Base-by-base conservation (phyloP, 1,284 basidiomycete species). In the Lentinula novae-zelandiae region DNA sequence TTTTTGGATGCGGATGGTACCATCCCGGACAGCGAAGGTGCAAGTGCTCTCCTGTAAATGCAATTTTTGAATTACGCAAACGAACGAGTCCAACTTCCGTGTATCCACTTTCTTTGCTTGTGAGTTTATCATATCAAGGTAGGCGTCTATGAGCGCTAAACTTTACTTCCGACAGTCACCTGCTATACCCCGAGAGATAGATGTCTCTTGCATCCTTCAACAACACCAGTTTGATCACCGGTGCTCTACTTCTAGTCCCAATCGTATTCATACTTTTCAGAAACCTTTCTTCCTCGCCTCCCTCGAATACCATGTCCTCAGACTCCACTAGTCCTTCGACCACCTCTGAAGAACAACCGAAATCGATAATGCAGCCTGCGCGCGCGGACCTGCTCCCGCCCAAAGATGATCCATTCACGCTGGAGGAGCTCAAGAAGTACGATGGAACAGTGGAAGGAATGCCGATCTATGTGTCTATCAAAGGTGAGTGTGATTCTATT, bases 401-500 rank as follows among this genome's bases (percentile, higher is more conserved):
- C 31, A 92, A 89, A 70, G 81, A 91, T 67, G 87, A 92, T 70
- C 87, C 89, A 0, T 89, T 85, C 75, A 92, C 89, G 0, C 76
- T 81, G 20, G 84, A 84, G 62, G 76, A 90, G 68, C 79, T 96
- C 63, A 85, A 79, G 60, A 68, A 80, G 68, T 95, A 78, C 70
- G 84, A 95, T 73, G 93, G 93, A 9, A 77, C 80, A 0, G 82
- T 87, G 62, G 67, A 78, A 0, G 68, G 71, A 42, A 85, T 85
- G 69, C 90, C 91, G 0, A 91, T 96, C 58, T 94, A 92, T 66
- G 91, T 96, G 40, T 86, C 91, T 51, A 93, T 96, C 72, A 96
- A 95, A 79, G 92, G 92, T 89, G 61, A 40, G 75, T 67, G 6
- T 5, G 36, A 7, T 15, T 17, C 6, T 38, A 17, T 13, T 48